Conservation (phyloP, 2,329 filamentous ascomycete genomes). For the Arthrocladium fulminans region DNA sequence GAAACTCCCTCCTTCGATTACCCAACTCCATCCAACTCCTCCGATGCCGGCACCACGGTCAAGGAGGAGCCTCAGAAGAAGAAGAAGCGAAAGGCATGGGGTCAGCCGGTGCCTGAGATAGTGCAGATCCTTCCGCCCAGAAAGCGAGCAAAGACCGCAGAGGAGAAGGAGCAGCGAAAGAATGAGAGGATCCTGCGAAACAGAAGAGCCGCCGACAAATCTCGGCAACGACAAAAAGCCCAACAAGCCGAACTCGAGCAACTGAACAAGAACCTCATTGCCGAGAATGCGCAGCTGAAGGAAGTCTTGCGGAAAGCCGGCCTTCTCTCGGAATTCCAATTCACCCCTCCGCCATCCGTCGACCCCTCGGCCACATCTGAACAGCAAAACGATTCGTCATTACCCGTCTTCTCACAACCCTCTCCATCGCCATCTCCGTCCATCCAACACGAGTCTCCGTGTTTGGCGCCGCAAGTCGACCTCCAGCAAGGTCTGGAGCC, state of each 20-base stretch:
- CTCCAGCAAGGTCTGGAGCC: constrained; percentile 15
- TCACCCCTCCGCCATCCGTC: constrained; percentile 13
- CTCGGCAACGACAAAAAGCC: constrained; percentile 80
- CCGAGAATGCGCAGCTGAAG: constrained; percentile 63
- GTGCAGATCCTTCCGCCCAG: constrained; percentile 47
- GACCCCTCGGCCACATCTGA: constrained; percentile 1
- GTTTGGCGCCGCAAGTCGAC: constrained; percentile 19
- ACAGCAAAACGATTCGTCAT: constrained; percentile 6
- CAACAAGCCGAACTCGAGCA: constrained; percentile 76
- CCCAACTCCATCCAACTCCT: constrained; percentile 17
- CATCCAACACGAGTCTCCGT: constrained; percentile 19
- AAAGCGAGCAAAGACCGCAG: constrained; percentile 97
- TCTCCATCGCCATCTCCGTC: constrained; percentile 7
- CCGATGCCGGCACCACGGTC: constrained; percentile 13
- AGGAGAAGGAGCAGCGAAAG: constrained; percentile 95
- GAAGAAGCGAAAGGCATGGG: constrained; percentile 99
- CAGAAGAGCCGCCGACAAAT: constrained; percentile 91
- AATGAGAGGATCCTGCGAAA: constrained; percentile 97
- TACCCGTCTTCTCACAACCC: constrained; percentile 3
- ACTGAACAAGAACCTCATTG: constrained; percentile 56
- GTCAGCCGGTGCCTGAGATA: constrained; percentile 94
- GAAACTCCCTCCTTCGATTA: constrained; percentile 11
- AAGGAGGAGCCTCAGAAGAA: constrained; percentile 13
- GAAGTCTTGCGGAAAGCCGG: constrained; percentile 44
- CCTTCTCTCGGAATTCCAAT: constrained; percentile 15